Percentiles rank a stretch among this genome's conserved stretches.
Evolutionary conservation across 2,329 filamentous ascomycete species (phyloP).

Genomic region (Cercospora berteroae): DNA sequence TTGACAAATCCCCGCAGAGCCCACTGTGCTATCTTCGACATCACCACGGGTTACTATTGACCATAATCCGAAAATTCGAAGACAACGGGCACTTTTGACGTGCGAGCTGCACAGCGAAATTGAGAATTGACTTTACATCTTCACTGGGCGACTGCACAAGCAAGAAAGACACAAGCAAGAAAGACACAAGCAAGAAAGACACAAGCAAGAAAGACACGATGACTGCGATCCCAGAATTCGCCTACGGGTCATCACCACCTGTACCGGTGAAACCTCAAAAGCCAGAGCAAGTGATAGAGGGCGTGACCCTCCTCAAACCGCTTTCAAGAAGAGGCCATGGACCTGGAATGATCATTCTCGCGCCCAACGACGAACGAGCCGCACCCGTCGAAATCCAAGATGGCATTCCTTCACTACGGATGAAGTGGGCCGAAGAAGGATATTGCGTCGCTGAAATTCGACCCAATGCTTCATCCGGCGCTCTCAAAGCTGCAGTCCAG

Average conservation of each 20-base stretch:
- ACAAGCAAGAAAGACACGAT: not conserved
- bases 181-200: too few species aligned
- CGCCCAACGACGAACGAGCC: slow-evolving; percentile 17
- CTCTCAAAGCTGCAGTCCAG: slow-evolving; percentile 26
- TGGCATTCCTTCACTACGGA: slow-evolving; percentile 27
- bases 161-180: not conserved
- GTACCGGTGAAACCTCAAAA: slow-evolving; percentile 23
- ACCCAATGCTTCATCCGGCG: slow-evolving; percentile 26
- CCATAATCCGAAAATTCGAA: not conserved
- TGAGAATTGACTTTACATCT: not conserved
- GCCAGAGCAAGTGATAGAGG: slow-evolving; percentile 21
- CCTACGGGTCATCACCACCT: slow-evolving; percentile 25
- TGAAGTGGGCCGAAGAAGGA: slow-evolving; percentile 71
- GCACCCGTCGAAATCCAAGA: slow-evolving; percentile 25
- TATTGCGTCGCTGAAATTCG: slow-evolving; percentile 60
- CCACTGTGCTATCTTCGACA: not conserved
- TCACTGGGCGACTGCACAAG: not conserved
- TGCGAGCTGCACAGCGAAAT: too few species aligned
- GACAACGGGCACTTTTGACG: not conserved
- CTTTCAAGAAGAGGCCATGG: slow-evolving; percentile 25
- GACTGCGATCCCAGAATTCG: slow-evolving; percentile 24
- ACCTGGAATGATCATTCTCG: slow-evolving; percentile 27
- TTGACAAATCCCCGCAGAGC: not conserved
- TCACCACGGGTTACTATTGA: not conserved
- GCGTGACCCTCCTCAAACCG: slow-evolving; percentile 25